Evolutionary conservation across 2,329 filamentous ascomycete species (phyloP).

Genomic region (Fusarium sublunatum): DNA sequence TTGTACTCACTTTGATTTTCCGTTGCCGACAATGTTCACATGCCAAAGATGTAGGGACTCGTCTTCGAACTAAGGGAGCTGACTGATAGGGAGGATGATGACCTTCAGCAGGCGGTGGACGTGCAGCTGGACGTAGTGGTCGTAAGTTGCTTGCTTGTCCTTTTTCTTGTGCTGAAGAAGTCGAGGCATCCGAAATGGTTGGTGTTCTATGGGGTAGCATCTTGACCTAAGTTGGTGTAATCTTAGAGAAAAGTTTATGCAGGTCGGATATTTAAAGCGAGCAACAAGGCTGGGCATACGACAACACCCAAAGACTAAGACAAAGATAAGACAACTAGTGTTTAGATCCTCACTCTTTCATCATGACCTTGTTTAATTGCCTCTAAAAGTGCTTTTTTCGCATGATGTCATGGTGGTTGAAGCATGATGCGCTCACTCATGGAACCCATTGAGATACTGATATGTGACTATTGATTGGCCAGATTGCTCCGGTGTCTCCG

Average conservation of each 20-base stretch:
- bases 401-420: conserved; percentile 19
- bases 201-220: conserved; percentile 1
- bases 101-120: rapidly evolving
- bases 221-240: background rate
- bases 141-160: background rate
- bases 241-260: background rate
- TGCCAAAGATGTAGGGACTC: background rate
- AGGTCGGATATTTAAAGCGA: background rate
- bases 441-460: background rate
- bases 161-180: background rate
- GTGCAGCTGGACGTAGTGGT: background rate
- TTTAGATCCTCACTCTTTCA: rapidly evolving
- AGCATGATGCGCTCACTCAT: conserved; percentile 3
- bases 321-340: background rate
- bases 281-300: background rate
- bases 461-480: background rate
- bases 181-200: background rate
- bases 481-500: background rate
- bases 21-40: conserved; percentile 11
- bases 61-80: conserved; percentile 4
- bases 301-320: background rate
- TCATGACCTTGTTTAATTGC: background rate
- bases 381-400: background rate
- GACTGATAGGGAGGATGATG: background rate
- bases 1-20: conserved; percentile 4